These are phyloP conservation scores for Penicillium parvum DNA, from an alignment of 495 filamentous ascomycete genomes.

Conservation along the genomic window DNA sequence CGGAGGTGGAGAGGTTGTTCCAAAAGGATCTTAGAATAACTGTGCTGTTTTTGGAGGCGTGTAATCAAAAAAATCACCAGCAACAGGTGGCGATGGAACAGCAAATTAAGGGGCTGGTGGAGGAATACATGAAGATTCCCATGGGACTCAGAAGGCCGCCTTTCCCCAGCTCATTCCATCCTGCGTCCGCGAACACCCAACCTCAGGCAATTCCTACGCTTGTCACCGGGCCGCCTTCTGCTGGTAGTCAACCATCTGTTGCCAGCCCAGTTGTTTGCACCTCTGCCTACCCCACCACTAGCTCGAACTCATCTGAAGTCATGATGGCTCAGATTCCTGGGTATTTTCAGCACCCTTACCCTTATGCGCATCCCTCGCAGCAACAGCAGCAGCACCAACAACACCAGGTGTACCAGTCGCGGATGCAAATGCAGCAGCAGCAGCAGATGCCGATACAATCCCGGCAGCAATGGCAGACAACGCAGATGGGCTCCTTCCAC, in stretches of 20 bases:
- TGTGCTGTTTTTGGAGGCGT: too few relatives aligned
- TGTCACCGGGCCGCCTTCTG: background rate
- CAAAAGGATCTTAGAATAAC: background rate
- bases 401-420: background rate
- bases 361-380: background rate
- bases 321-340: background rate
- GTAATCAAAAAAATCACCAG: too few relatives aligned
- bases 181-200: background rate
- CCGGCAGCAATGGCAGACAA: too few relatives aligned
- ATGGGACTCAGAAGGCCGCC: background rate
- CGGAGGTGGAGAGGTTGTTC: background rate
- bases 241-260: background rate
- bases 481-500: too few relatives aligned
- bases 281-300: background rate
- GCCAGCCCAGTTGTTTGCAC: background rate
- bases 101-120: too few relatives aligned
- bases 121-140: constrained; percentile 8
- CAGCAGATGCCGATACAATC: background rate
- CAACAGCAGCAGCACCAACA: background rate
- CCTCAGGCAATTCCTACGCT: background rate
- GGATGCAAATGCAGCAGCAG: background rate
- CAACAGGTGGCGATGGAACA: too few relatives aligned
- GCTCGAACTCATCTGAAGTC: background rate
- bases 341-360: background rate
- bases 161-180: background rate